Evolutionary conservation across 23 red algal species (phyloP).

Genomic region (Gracilaria domingensis): DNA sequence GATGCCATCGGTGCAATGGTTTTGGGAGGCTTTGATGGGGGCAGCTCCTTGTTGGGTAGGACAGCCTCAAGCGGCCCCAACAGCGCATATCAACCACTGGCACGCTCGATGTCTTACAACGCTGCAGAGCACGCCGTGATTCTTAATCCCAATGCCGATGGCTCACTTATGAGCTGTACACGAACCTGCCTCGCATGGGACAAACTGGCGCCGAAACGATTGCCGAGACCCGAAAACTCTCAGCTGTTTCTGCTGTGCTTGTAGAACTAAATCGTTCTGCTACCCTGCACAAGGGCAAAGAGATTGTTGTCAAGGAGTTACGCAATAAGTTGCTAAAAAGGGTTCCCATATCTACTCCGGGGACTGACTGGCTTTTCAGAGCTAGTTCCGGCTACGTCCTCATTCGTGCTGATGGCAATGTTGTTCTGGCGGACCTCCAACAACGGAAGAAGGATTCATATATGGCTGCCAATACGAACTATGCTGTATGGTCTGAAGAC

Average conservation of each 20-base stretch:
- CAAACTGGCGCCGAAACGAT: constrained; percentile 52
- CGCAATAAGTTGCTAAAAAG: constrained; percentile 83
- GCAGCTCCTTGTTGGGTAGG: constrained; percentile 24
- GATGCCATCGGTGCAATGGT: constrained; percentile 72
- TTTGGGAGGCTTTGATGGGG: constrained; percentile 31
- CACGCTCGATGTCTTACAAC: constrained; percentile 89
- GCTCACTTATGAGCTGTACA: constrained; percentile 86
- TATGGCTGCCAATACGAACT: constrained; percentile 76
- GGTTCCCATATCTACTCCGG: constrained; percentile 80
- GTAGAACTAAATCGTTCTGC: constrained; percentile 93
- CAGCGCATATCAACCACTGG: constrained; percentile 40
- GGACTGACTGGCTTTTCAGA: constrained; percentile 82
- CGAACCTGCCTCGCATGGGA: constrained; percentile 68
- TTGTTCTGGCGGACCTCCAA: constrained; percentile 87
- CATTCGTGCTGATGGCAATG: constrained; percentile 75
- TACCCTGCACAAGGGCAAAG: constrained; percentile 77
- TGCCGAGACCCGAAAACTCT: constrained; percentile 77
- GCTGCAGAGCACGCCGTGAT: constrained; percentile 82
- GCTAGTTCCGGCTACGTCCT: constrained; percentile 89
- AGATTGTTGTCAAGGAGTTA: constrained; percentile 89
- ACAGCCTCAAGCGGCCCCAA: not conserved
- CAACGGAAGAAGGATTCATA: constrained; percentile 83
- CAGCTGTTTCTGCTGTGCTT: constrained; percentile 85
- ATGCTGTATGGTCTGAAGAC: constrained; percentile 96
- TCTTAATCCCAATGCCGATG: constrained; percentile 88